Conservation (phyloP, 176 grass and related monocot genomes). For the Bothriochloa decipiens region DNA sequence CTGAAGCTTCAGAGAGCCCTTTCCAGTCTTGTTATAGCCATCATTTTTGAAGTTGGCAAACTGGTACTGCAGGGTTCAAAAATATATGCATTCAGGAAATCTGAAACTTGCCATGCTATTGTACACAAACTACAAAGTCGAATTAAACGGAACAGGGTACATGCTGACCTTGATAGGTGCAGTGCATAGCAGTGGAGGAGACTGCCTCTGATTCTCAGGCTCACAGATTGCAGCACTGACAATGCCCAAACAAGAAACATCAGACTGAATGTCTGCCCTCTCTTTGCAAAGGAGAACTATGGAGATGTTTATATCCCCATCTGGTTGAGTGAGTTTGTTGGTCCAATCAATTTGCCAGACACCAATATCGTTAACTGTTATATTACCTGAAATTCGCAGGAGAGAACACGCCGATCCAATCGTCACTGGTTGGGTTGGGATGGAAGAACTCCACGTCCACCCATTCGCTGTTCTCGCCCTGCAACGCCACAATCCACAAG, state of each 20-base stretch:
- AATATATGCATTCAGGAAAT: not conserved
- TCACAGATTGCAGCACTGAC: constrained; percentile 66
- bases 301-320: not conserved
- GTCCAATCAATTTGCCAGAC: not conserved
- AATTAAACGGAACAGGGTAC: not conserved
- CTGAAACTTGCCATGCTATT: not conserved
- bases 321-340: not conserved
- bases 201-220: constrained; percentile 48
- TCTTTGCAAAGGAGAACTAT: not conserved
- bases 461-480: constrained; percentile 74
- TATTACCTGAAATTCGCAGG: constrained; percentile 91
- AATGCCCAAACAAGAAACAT: constrained; percentile 37
- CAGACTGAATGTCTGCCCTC: not conserved
- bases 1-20: constrained; percentile 64
- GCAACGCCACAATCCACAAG: constrained; percentile 1
- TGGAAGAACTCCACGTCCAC: constrained; percentile 73
- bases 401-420: constrained; percentile 88
- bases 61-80: constrained; percentile 55
- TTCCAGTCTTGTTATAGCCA: constrained; percentile 52
- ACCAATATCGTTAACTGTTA: not conserved
- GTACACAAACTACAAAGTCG: not conserved
- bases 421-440: constrained; percentile 56
- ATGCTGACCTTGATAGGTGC: constrained; percentile 68
- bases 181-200: constrained; percentile 63
- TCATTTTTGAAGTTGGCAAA: constrained; percentile 58